Conservation (phyloP, 2,329 filamentous ascomycete species). For the Dryadomyces sulphureus region DNA sequence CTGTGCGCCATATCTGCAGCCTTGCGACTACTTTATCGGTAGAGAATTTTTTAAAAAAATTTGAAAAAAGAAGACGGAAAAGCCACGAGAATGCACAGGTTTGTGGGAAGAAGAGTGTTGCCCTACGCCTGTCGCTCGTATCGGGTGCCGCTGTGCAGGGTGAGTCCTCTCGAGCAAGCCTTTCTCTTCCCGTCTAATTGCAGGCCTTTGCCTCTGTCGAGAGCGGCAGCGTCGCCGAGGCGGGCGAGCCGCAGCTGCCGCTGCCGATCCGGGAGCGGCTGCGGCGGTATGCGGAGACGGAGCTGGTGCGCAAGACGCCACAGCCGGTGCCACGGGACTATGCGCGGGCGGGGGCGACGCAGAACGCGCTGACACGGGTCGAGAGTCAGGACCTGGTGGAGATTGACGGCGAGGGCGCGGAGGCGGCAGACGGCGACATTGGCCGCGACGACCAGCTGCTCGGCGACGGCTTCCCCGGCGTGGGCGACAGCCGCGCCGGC, state of each 20-base stretch:
- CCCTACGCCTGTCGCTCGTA: slow-evolving; percentile 1
- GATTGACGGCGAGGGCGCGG: slow-evolving; percentile 5
- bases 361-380: slow-evolving; percentile 22
- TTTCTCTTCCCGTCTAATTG: too few relatives aligned
- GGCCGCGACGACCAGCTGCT: slow-evolving; percentile 13
- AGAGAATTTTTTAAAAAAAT: not conserved
- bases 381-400: slow-evolving; percentile 17
- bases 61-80: not conserved
- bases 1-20: not conserved
- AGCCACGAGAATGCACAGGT: slow-evolving; percentile 3
- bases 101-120: slow-evolving; percentile 1
- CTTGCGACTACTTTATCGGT: not conserved
- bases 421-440: not conserved
- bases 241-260: not conserved
- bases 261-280: slow-evolving; percentile 25
- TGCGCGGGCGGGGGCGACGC: slow-evolving; percentile 14
- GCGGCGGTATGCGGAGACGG: slow-evolving; percentile 15
- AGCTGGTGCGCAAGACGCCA: not conserved
- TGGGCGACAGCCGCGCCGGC: slow-evolving; percentile 12
- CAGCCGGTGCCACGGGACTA: slow-evolving; percentile 12
- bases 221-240: not conserved
- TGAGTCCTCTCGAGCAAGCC: too few relatives aligned
- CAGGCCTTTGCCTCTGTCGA: not conserved
- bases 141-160: not conserved
- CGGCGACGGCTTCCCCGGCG: slow-evolving; percentile 15